Evolutionary conservation across 495 filamentous ascomycete species (phyloP), one percentile per base, ranked within the genome.

Genomic region (Terfezia boudieri): DNA sequence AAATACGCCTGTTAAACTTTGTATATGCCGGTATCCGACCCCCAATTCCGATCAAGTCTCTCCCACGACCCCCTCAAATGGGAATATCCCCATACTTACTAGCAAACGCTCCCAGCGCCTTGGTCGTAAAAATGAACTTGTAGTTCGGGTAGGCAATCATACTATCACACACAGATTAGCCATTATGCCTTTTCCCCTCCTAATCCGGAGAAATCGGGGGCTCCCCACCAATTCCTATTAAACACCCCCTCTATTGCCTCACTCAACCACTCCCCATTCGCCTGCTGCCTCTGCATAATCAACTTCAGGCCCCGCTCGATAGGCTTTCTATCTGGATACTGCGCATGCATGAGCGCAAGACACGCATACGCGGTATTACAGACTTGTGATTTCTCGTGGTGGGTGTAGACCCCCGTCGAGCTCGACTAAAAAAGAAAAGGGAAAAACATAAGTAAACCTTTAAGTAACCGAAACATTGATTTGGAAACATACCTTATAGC

Each of bases 71-170:
- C 14, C 2, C 7, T 48, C 41, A 48, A 5, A 72, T 64, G 50
- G 56, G 74, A 55, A 77, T 72, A 57, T 88, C 74, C 2, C 84
- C 85, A 59, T 82, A 93, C 56, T 72, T 75, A 62, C 69, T 76
- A 14, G 83, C 81, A 70, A 81, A 98, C 75, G 93, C 78, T 9
- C 90, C 90, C 35, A 98, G 65, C 6, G 90, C 90, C 61, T 89
- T 92, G 60, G 95, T 86, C 8, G 90, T 80, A 68, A 95, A 98
- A 53, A 81, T 83, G 67, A 93, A 88, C 71, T 98, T 98, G 73
- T 98, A 98, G 70, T 98, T 98, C 55, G 90, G 90, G 64, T 98
- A 98, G 4, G 89, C 90, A 55, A 98, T 98, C 89, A 96, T 96
- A 69, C 81, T 84, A 60, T 35, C 11, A 16, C 23, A 17, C 10